Evolutionary conservation across 257 asterid species (phyloP).

Genomic region (Catharanthus roseus): DNA sequence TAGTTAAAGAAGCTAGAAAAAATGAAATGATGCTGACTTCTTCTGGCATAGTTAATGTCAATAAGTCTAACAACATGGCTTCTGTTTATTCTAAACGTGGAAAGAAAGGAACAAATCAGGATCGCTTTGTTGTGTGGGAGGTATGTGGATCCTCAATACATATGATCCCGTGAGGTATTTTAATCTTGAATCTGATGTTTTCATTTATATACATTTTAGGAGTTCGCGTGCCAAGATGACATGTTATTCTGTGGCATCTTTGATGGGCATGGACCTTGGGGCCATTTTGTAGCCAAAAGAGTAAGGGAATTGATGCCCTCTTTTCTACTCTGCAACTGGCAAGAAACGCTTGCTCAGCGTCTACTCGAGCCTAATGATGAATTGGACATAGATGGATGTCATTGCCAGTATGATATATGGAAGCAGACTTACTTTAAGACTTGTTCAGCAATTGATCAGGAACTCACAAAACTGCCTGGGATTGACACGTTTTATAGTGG

Average conservation of each 20-base stretch:
- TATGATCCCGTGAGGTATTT: background rate
- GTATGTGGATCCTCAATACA: conserved; percentile 22
- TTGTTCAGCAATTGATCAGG: conserved; percentile 61
- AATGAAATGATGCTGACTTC: conserved; percentile 52
- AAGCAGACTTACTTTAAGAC: conserved; percentile 51
- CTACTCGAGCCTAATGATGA: conserved; percentile 20
- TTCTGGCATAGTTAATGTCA: conserved; percentile 36
- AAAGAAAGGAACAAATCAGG: conserved; percentile 69
- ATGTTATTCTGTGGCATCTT: conserved; percentile 71
- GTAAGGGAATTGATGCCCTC: conserved; percentile 57
- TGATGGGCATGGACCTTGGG: conserved; percentile 91
- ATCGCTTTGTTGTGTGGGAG: conserved; percentile 60
- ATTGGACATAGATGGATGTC: conserved; percentile 22
- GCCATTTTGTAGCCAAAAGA: conserved; percentile 55
- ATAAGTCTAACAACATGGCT: conserved; percentile 25
- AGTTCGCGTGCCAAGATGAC: conserved; percentile 71
- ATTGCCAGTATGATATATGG: conserved; percentile 46
- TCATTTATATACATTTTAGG: conserved; percentile 26
- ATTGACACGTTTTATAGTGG: conserved; percentile 73
- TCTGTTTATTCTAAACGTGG: conserved; percentile 55
- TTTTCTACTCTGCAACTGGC: conserved; percentile 56
- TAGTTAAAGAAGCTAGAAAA: conserved; percentile 58
- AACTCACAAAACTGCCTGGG: conserved; percentile 39
- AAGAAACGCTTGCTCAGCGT: conserved; percentile 41
- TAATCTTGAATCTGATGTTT: background rate